A percentile compares a stretch with the other conserved stretches of the same genome.
Conservation (phyloP, 2,329 filamentous ascomycete species). For the Magnaporthiopsis poae region DNA sequence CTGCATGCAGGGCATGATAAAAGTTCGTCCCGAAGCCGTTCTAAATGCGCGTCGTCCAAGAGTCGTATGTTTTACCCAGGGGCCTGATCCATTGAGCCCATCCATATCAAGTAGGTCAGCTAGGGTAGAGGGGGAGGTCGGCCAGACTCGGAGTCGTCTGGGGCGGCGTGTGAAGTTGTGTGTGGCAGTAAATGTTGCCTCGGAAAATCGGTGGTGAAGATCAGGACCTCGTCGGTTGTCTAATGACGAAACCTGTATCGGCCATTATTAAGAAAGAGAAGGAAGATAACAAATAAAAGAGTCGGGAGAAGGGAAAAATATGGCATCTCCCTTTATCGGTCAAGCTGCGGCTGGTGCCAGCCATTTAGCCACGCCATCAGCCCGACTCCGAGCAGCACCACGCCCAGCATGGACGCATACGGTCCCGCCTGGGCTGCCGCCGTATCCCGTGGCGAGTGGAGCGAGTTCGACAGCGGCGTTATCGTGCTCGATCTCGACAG, state of each 20-base stretch:
- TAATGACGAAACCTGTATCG: not conserved
- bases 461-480: constrained; percentile 30
- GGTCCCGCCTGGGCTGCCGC: constrained; percentile 51
- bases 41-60: not conserved
- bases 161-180: not conserved
- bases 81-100: not conserved
- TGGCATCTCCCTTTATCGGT: constrained; percentile 18
- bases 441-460: constrained; percentile 33
- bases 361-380: constrained; percentile 81
- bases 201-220: not conserved
- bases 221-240: not conserved
- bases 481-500: constrained; percentile 40
- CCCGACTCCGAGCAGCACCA: constrained; percentile 71
- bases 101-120: not conserved
- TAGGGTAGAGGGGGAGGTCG: not conserved
- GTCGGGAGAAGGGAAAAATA: not conserved
- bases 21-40: not conserved
- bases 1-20: not conserved
- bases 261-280: not conserved
- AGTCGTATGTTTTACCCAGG: not conserved
- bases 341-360: constrained; percentile 46
- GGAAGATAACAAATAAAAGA: not conserved
- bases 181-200: not conserved
- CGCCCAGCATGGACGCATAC: constrained; percentile 72
- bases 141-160: not conserved